A percentile compares a stretch with the other conserved stretches of the same genome.
Conservation (phyloP, 495 filamentous ascomycete species). For the Astrothelium subdiscretum region DNA sequence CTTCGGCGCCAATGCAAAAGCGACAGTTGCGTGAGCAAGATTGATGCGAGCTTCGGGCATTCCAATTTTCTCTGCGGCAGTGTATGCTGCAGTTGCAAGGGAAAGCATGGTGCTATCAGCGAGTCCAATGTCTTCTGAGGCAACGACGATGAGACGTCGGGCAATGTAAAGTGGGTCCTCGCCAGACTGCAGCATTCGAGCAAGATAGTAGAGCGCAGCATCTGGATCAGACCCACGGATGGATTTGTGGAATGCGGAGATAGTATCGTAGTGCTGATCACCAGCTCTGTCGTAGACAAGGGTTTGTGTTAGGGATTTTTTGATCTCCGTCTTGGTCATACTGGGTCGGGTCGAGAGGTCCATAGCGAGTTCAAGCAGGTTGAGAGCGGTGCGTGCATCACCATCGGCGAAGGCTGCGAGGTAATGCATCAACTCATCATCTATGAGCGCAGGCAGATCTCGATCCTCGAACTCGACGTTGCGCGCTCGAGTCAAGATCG, state of each 20-base stretch:
- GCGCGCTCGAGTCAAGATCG: slow-evolving; percentile 66
- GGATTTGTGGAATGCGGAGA: slow-evolving; percentile 94
- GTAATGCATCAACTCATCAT: slow-evolving; percentile 66
- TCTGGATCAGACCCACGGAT: slow-evolving; percentile 78
- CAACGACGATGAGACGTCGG: slow-evolving; percentile 79
- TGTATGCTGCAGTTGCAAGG: slow-evolving; percentile 72
- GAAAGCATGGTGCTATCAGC: slow-evolving; percentile 79
- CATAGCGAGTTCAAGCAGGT: slow-evolving; percentile 81
- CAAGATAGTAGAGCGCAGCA: slow-evolving; percentile 84
- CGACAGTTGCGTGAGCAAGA: slow-evolving; percentile 75
- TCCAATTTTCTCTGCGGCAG: slow-evolving; percentile 78
- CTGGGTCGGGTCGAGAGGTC: slow-evolving; percentile 41
- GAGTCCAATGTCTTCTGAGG: slow-evolving; percentile 83
- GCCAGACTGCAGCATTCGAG: slow-evolving; percentile 90
- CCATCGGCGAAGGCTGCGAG: slow-evolving; percentile 79
- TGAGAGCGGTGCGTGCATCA: slow-evolving; percentile 84
- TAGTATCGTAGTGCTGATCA: slow-evolving; percentile 92
- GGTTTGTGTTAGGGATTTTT: slow-evolving; percentile 72
- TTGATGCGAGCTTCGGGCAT: slow-evolving; percentile 92
- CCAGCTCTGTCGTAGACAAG: slow-evolving; percentile 89
- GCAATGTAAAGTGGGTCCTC: slow-evolving; percentile 92
- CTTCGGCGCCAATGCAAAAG: slow-evolving; percentile 72
- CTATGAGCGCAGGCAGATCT: slow-evolving; percentile 40
- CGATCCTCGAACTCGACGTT: slow-evolving; percentile 38
- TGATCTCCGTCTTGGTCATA: slow-evolving; percentile 56